Conservation (phyloP, 495 filamentous ascomycete genomes). For the Polyplosphaeria fusca region DNA sequence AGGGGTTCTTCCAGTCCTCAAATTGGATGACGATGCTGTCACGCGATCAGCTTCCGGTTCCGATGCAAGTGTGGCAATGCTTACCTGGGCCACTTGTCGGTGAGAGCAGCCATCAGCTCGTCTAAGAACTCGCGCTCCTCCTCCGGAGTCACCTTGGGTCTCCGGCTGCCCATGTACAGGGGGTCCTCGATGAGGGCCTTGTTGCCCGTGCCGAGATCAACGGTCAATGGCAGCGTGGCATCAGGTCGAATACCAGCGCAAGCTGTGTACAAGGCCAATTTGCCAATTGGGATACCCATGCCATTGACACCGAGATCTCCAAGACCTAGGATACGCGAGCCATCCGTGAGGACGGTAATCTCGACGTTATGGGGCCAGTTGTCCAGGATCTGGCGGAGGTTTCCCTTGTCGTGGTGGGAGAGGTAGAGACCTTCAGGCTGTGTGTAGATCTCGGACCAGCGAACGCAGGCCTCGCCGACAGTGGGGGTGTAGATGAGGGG, state of each 20-base stretch:
- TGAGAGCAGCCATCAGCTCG: constrained; percentile 90
- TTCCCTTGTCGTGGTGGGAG: constrained; percentile 82
- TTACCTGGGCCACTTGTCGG: constrained; percentile 78
- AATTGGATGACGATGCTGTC: constrained; percentile 90
- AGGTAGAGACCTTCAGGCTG: constrained; percentile 92
- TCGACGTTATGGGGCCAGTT: constrained; percentile 93
- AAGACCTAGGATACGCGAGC: constrained; percentile 90
- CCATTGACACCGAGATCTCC: constrained; percentile 96
- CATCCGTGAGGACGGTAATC: constrained; percentile 96
- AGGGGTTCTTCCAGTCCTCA: constrained; percentile 98
- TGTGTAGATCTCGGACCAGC: constrained; percentile 95
- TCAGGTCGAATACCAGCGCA: constrained; percentile 94
- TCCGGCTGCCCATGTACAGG: constrained; percentile 85
- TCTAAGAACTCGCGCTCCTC: constrained; percentile 94
- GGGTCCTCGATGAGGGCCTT: constrained; percentile 84
- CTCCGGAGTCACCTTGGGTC: constrained; percentile 72
- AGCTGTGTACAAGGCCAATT: constrained; percentile 89
- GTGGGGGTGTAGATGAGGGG: constrained; percentile 96
- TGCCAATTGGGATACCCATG: constrained; percentile 95
- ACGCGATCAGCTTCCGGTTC: constrained; percentile 24
- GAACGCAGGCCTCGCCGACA: constrained; percentile 91
- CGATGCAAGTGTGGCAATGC: constrained; percentile 30
- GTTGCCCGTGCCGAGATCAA: constrained; percentile 91
- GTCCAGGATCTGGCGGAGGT: constrained; percentile 74
- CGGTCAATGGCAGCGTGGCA: constrained; percentile 83